Evolutionary conservation across 805 yeast species (phyloP).

Genomic region (Metschnikowia cubensis): DNA sequence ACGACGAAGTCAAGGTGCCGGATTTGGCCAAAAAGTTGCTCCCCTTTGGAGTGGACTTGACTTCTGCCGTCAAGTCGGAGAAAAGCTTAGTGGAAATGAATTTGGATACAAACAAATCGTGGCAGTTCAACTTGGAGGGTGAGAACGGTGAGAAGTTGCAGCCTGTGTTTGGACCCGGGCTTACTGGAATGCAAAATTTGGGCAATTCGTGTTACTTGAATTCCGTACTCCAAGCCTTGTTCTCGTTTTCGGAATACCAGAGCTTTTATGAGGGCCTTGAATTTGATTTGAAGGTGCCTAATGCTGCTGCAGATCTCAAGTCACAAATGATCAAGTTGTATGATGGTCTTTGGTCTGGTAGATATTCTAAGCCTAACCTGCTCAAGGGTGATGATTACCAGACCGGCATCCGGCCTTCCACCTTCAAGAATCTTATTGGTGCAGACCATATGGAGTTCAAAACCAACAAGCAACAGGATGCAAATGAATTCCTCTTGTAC

Average conservation of each 20-base stretch:
- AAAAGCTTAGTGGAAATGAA: constrained; percentile 85
- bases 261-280: constrained; percentile 36
- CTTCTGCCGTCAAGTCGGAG: constrained; percentile 64
- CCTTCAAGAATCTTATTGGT: constrained; percentile 76
- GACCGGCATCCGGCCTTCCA: constrained; percentile 69
- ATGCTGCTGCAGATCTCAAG: constrained; percentile 63
- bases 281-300: constrained; percentile 25
- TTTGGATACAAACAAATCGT: constrained; percentile 84
- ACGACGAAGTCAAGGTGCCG: constrained; percentile 83
- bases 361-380: constrained; percentile 59
- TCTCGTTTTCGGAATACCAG: constrained; percentile 38
- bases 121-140: constrained; percentile 85
- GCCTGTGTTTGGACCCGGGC: constrained; percentile 69
- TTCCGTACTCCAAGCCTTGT: constrained; percentile 72
- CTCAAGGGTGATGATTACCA: constrained; percentile 52
- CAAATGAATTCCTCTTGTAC: constrained; percentile 80
- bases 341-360: constrained; percentile 73
- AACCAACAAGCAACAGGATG: constrained; percentile 90
- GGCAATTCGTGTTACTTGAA: constrained; percentile 93
- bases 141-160: constrained; percentile 60
- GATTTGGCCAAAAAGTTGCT: constrained; percentile 44
- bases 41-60: constrained; percentile 65
- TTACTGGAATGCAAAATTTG: constrained; percentile 82
- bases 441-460: constrained; percentile 76
- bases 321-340: constrained; percentile 76